These are phyloP conservation scores for Clausena lansium DNA, from an alignment of 345 rosid species.

Conservation along the genomic window DNA sequence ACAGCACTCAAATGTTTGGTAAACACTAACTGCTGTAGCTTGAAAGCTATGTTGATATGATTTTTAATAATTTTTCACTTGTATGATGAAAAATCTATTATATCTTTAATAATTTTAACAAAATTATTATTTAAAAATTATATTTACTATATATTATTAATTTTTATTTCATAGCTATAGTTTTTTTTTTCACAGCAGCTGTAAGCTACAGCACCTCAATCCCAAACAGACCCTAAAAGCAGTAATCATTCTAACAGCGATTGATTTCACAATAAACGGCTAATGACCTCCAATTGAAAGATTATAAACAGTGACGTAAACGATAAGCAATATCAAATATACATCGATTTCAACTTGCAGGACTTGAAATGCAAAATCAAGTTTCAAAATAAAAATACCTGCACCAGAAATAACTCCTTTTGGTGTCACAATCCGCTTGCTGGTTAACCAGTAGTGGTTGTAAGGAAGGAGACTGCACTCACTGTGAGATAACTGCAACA, in stretches of 20 bases:
- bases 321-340: not conserved
- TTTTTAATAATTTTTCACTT: too few relatives aligned
- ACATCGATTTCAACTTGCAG: not conserved
- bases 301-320: not conserved
- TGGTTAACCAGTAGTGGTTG: constrained; percentile 68
- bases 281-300: not conserved
- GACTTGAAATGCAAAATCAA: not conserved
- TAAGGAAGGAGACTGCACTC: constrained; percentile 73
- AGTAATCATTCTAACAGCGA: not conserved
- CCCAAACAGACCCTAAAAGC: too few relatives aligned
- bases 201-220: too few relatives aligned
- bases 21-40: too few relatives aligned
- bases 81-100: too few relatives aligned
- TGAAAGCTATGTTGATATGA: too few relatives aligned
- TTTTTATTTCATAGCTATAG: too few relatives aligned
- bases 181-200: too few relatives aligned
- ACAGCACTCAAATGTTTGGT: too few relatives aligned
- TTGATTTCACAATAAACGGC: not conserved
- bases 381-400: constrained; percentile 35
- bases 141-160: too few relatives aligned
- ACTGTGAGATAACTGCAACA: constrained; percentile 34
- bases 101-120: too few relatives aligned
- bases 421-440: constrained; percentile 74
- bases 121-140: too few relatives aligned
- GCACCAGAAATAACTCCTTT: constrained; percentile 71